Evolutionary conservation across 1,284 basidiomycete species (phyloP).

Genomic region (Melampsora larici-populina): DNA sequence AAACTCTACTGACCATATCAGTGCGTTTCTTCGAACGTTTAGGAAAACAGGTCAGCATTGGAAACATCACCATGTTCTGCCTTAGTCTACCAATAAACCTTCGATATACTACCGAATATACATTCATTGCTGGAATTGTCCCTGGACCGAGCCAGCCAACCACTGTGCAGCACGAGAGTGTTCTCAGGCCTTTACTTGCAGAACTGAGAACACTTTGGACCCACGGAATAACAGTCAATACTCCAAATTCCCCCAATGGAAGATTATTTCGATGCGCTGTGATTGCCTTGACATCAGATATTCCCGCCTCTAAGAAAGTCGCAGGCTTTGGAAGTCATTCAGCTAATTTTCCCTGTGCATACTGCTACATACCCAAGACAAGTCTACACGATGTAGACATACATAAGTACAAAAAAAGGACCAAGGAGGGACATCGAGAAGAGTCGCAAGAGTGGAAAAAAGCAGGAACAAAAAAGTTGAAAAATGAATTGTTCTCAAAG

Average conservation of each 20-base stretch:
- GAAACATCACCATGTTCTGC: background rate
- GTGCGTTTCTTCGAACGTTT: too few species aligned
- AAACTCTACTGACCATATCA: too few species aligned
- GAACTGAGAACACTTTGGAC: background rate
- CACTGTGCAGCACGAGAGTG: background rate
- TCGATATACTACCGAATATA: conserved; percentile 13
- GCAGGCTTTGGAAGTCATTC: too few species aligned
- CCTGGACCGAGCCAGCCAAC: conserved; percentile 20
- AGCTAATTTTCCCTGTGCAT: too few species aligned
- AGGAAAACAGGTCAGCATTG: too few species aligned
- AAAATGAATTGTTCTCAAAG: background rate
- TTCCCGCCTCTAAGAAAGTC: too few species aligned
- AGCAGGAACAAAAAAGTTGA: background rate
- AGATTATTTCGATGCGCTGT: background rate
- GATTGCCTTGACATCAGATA: background rate
- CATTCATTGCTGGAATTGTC: conserved; percentile 1
- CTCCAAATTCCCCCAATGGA: too few species aligned
- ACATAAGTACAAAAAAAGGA: background rate
- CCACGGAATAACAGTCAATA: too few species aligned
- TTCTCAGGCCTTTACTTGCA: background rate
- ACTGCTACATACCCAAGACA: too few species aligned
- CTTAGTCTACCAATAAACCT: background rate
- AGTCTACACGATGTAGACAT: background rate
- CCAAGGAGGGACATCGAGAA: background rate
- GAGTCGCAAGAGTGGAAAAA: background rate